A percentile compares a stretch with the other conserved stretches of the same genome.
phyloP scores from a whole-genome alignment of 164 flowering plant species.

The Platanus orientalis region DNA sequence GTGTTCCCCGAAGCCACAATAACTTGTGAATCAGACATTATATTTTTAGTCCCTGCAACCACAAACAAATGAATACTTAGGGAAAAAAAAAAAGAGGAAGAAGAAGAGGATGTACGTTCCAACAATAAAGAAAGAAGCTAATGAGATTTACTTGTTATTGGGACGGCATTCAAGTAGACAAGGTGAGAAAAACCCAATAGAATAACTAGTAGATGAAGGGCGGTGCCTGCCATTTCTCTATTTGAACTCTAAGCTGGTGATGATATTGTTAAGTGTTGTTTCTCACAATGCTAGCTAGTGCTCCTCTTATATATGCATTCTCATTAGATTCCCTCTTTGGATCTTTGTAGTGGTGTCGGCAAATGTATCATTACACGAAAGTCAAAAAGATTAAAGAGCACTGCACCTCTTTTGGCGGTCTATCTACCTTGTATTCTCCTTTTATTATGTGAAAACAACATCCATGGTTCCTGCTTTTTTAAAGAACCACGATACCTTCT shows the following conservation, averaged over 20 bases:
- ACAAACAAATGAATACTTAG: background rate
- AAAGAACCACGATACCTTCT: no score
- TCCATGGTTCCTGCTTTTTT: background rate
- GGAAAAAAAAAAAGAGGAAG: background rate
- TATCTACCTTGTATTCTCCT: background rate
- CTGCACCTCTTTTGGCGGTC: background rate
- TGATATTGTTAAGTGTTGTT: background rate
- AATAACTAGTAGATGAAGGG: conserved; percentile 18
- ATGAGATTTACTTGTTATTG: conserved; percentile 14
- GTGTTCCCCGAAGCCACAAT: conserved; percentile 4
- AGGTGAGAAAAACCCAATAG: conserved; percentile 15
- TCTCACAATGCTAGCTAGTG: background rate
- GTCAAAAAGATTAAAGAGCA: conserved; percentile 9
- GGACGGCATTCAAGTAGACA: conserved; percentile 14
- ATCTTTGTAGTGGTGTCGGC: background rate
- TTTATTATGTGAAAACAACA: background rate
- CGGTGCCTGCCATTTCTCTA: conserved; percentile 10
- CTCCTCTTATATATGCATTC: conserved; percentile 9
- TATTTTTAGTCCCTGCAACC: conserved; percentile 14
- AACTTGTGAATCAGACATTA: conserved; percentile 10
- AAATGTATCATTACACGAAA: background rate
- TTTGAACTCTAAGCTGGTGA: background rate
- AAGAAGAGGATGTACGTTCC: background rate
- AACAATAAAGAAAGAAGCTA: background rate
- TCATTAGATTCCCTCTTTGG: background rate